Evolutionary conservation across 169 alveolate species (phyloP), one percentile per base, ranked within the genome.

Genomic region (Plasmodium ovale): DNA sequence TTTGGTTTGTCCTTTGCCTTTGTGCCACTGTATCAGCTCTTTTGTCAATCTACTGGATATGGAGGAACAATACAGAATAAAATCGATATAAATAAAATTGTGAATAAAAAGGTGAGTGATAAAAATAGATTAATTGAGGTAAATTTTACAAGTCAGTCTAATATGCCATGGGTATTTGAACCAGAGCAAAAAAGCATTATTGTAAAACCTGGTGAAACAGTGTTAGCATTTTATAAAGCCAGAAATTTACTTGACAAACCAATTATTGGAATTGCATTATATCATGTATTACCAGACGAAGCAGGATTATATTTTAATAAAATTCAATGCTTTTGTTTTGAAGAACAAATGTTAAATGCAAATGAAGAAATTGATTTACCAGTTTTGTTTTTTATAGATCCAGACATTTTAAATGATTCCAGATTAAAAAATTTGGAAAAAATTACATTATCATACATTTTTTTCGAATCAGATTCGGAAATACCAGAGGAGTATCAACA

Each of bases 281-380:
- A 97, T 79, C 96, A 95, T 89, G 98, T 97, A 16, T 87, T 94
- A 74, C 99, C 99, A 3, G 97, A 96, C 37, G 98, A 97, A 93
- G 98, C 98, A 2, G 98, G 98, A 7, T 93, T 94, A 12, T 97
- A 97, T 91, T 97, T 97, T 92, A 97, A 97, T 92, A 97, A 97
- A 92, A 96, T 97, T 62, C 98, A 97, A 87, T 97, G 99, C 79
- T 97, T 97, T 92, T 97, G 99, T 92, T 97, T 97, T 71, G 99
- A 97, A 58, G 99, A 97, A 79, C 98, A 97, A 92, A 87, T 98
- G 94, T 93, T 98, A 25, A 94, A 97, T 70, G 99, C 99, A 1
- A 96, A 95, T 21, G 99, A 97, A 94, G 97, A 96, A 56, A 98
- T 97, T 21, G 99, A 97, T 79, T 73, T 97, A 87, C 99, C 99